Conservation (phyloP, 352 stramenopile genomes). For the Globisporangium takayamanum region DNA sequence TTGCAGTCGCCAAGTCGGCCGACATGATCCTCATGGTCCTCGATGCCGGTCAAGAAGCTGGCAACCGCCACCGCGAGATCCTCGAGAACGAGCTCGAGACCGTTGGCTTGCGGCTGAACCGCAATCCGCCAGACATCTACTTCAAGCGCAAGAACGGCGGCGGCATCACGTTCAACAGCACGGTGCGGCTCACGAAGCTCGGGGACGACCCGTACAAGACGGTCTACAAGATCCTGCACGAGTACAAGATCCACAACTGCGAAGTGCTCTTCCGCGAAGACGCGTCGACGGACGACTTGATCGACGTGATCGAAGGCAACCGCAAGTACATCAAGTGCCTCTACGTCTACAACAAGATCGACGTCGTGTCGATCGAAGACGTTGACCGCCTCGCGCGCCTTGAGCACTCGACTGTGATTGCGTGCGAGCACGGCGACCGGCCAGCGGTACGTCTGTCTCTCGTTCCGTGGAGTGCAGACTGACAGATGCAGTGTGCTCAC, state of each 20-base stretch:
- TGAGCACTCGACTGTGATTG: conserved; percentile 96
- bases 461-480: background rate
- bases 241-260: conserved; percentile 98
- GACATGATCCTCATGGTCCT: conserved; percentile 99
- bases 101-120: conserved; percentile 97
- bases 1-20: conserved; percentile 96
- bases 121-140: conserved; percentile 95
- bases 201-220: conserved; percentile 85
- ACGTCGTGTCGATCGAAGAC: conserved; percentile 99
- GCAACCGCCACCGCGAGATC: conserved; percentile 95
- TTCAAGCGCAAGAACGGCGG: conserved; percentile 93
- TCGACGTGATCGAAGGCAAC: conserved; percentile 99
- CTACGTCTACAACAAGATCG: conserved; percentile 99
- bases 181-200: conserved; percentile 92
- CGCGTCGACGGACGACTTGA: conserved; percentile 95
- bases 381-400: conserved; percentile 95
- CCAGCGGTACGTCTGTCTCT: conserved; percentile 38
- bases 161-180: conserved; percentile 95
- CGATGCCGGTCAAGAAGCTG: conserved; percentile 97
- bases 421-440: conserved; percentile 78
- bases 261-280: conserved; percentile 97
- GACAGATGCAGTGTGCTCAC: background rate
- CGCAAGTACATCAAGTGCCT: conserved; percentile 98
- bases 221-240: conserved; percentile 88
- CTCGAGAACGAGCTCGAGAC: conserved; percentile 98